Conservation (phyloP, 192 early-diverging fungal genomes). For the Gigaspora rosea region DNA sequence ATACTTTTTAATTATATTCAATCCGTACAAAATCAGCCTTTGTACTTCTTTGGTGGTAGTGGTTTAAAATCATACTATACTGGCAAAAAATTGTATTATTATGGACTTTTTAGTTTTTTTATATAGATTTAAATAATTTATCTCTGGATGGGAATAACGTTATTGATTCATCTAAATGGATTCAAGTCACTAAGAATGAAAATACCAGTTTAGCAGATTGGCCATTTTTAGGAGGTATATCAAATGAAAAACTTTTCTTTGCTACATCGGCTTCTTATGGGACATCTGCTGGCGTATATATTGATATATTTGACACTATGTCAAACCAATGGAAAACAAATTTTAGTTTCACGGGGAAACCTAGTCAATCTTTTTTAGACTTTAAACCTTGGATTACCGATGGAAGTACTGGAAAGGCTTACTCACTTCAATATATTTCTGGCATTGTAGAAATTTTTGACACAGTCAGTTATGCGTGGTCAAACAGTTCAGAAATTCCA, state of each 20-base stretch:
- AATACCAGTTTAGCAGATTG: not conserved
- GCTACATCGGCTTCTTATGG: not conserved
- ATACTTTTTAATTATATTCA: too few relatives aligned
- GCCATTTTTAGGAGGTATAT: not conserved
- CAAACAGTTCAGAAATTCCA: not conserved
- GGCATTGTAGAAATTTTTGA: not conserved
- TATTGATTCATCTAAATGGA: not conserved
- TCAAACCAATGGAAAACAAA: not conserved
- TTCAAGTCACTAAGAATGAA: not conserved
- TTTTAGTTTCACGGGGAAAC: not conserved
- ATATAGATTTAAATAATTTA: not conserved
- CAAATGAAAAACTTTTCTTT: not conserved
- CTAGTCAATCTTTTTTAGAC: not conserved
- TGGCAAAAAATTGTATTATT: not conserved
- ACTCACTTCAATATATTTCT: not conserved
- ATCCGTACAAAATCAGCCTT: too few relatives aligned
- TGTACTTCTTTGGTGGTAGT: not conserved
- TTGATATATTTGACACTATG: not conserved
- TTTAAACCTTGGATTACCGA: not conserved
- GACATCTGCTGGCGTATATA: too few relatives aligned
- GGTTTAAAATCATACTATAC: not conserved
- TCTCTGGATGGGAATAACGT: not conserved
- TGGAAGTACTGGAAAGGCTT: not conserved
- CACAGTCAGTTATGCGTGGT: not conserved
- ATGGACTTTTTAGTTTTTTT: not conserved